A percentile compares a stretch with the other conserved stretches of the same genome.
Conservation (phyloP, 2,329 filamentous ascomycete genomes). For the Pyrenochaeta sp. region DNA sequence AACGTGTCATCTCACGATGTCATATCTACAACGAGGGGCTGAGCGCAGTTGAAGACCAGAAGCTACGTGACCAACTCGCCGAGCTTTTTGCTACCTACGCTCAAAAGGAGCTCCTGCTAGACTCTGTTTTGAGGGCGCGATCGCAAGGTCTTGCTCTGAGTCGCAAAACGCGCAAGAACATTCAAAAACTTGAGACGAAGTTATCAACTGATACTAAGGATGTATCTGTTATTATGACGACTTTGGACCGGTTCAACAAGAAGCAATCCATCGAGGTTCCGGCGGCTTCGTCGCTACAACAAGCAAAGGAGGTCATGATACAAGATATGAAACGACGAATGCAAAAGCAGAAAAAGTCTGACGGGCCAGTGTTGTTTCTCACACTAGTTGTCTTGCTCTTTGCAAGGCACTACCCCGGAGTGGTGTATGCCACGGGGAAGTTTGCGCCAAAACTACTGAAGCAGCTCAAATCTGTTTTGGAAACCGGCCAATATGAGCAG, state of each 20-base stretch:
- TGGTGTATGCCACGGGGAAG: slow-evolving; percentile 53
- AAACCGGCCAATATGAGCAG: slow-evolving; percentile 33
- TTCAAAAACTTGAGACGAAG: slow-evolving; percentile 35
- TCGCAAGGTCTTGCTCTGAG: slow-evolving; percentile 41
- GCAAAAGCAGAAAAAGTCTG: slow-evolving; percentile 43
- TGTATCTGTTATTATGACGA: slow-evolving; percentile 11
- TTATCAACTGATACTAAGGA: slow-evolving; percentile 26
- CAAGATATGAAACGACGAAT: slow-evolving; percentile 45
- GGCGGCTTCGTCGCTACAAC: slow-evolving; percentile 9
- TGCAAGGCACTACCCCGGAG: slow-evolving; percentile 38
- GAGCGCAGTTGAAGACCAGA: slow-evolving; percentile 34
- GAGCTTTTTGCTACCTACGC: slow-evolving; percentile 42
- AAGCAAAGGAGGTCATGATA: slow-evolving; percentile 36
- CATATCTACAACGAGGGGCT: slow-evolving; percentile 38
- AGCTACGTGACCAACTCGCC: slow-evolving; percentile 43
- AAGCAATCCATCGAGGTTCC: slow-evolving; percentile 39
- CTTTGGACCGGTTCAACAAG: slow-evolving; percentile 43
- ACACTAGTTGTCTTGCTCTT: slow-evolving; percentile 45
- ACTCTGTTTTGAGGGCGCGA: slow-evolving; percentile 40
- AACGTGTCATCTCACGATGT: slow-evolving; percentile 36
- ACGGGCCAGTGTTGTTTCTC: slow-evolving; percentile 50
- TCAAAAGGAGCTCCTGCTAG: slow-evolving; percentile 45
- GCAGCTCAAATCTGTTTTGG: slow-evolving; percentile 36
- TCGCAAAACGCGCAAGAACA: slow-evolving; percentile 42
- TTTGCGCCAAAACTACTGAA: slow-evolving; percentile 52